phyloP scores from a whole-genome alignment of 2,329 filamentous ascomycete species.

The Dryadomyces quercus-mongolicae region DNA sequence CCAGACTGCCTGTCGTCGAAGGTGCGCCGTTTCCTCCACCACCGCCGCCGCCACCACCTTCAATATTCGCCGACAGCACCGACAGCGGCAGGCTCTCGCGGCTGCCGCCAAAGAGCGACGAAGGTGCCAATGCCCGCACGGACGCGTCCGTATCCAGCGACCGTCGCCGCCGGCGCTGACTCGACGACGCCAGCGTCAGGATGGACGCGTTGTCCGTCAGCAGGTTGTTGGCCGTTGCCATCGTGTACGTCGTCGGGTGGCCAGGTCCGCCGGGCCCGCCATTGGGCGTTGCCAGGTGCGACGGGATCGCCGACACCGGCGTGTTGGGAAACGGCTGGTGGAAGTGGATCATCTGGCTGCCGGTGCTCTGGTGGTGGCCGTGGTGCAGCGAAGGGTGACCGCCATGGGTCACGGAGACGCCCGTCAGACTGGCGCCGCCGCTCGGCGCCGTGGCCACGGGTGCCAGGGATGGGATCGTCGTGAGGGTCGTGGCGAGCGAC shows the following conservation, averaged over 20 bases:
- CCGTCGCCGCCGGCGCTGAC: conserved; percentile 62
- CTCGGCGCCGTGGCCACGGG: conserved; percentile 32
- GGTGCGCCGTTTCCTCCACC: conserved; percentile 27
- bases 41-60: conserved; percentile 32
- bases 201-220: conserved; percentile 80
- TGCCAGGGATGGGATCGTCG: conserved; percentile 68
- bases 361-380: conserved; percentile 17
- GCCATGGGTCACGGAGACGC: background rate
- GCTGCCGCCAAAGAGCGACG: conserved; percentile 70
- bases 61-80: conserved; percentile 61
- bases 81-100: conserved; percentile 70
- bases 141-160: conserved; percentile 81
- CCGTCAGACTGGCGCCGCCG: conserved; percentile 14
- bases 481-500: conserved; percentile 72
- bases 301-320: conserved; percentile 60
- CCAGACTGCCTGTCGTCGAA: conserved; percentile 26
- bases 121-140: conserved; percentile 71
- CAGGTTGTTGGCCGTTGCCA: conserved; percentile 71
- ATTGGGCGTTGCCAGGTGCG: conserved; percentile 37
- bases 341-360: conserved; percentile 45
- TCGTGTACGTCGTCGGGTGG: conserved; percentile 60
- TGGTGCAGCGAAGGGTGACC: background rate
- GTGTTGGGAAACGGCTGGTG: conserved; percentile 52
- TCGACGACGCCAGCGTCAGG: conserved; percentile 71
- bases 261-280: conserved; percentile 14